A percentile compares a stretch with the other conserved stretches of the same genome.
Evolutionary conservation across 768 basidiomycete genomes (phyloP).

Genomic region (Tylopilus intermedius): DNA sequence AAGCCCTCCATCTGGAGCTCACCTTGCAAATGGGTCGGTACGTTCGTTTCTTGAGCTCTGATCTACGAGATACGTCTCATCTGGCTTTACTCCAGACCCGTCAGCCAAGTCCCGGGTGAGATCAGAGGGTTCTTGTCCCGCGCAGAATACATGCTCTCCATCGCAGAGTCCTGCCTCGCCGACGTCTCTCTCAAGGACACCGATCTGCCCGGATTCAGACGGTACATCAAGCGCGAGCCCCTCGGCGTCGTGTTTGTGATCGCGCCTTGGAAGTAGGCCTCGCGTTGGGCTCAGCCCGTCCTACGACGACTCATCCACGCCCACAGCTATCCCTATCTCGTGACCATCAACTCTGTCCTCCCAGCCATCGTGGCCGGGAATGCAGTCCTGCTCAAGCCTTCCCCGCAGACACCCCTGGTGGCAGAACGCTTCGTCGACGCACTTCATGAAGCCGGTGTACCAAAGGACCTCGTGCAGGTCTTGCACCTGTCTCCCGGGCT

Average conservation of each 20-base stretch:
- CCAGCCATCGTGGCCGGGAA: conserved; percentile 92
- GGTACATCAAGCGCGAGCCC: conserved; percentile 80
- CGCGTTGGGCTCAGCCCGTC: neutral
- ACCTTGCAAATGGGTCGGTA: conserved; percentile 91
- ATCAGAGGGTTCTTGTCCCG: conserved; percentile 77
- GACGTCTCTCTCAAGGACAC: conserved; percentile 73
- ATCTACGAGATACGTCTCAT: neutral
- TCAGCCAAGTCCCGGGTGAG: conserved; percentile 75
- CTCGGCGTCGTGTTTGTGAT: conserved; percentile 86
- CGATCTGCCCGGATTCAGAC: conserved; percentile 76
- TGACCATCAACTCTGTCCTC: conserved; percentile 85
- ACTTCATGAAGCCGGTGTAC: conserved; percentile 73
- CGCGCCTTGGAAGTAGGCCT: conserved; percentile 84
- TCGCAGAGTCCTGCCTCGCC: conserved; percentile 68
- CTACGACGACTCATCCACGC: neutral
- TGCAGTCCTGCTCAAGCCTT: conserved; percentile 87
- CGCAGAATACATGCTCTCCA: conserved; percentile 78
- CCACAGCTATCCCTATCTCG: conserved; percentile 80
- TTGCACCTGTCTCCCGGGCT: conserved; percentile 66
- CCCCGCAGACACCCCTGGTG: conserved; percentile 89
- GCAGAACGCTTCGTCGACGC: conserved; percentile 76
- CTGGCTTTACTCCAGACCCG: conserved; percentile 48
- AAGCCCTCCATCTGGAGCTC: conserved; percentile 53
- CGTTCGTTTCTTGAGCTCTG: conserved; percentile 19
- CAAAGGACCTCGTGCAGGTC: conserved; percentile 67